Base-by-base conservation (phyloP, 2,329 filamentous ascomycete genomes). In the Diaporthe vaccinii region DNA sequence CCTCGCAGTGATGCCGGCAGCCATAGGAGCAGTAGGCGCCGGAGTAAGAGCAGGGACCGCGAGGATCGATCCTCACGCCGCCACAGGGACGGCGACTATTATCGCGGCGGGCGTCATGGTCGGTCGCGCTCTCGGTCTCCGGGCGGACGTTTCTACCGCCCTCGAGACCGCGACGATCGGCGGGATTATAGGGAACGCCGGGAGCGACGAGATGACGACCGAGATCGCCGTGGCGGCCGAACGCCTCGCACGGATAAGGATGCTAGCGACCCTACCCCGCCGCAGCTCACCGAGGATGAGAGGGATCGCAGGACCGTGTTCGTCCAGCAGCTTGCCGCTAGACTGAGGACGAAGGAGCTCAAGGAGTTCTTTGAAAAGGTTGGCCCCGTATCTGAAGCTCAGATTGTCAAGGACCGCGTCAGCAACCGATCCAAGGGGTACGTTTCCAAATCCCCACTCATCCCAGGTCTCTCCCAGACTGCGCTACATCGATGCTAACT, bases 371-470 rank as follows among this genome's bases (percentile, higher is more conserved):
- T 99, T 82, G 95, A 98, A 84, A 96, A 96, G 85, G 94, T 97
- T 80, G 97, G 97, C 78, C 93, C 94, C 53, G 97, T 99, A 73
- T 97, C 97, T 80, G 97, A 98, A 84, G 97, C 97, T 69, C 97
- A 98, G 87, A 99, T 99, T 81, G 97, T 99, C 72, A 98, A 98
- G 86, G 97, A 99, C 81, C 92, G 97, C 77, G 96, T 99, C 78
- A 98, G 95, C 86, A 95, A 95, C 80, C 94, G 97, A 86, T 98
- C 96, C 77, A 99, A 99, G 89, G 97, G 97, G 96, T 98, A 89
- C 82, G 93, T 51, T n/a, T 20, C 31, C 31, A 36, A 7, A 25
- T 14, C 10, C 17, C 8, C 28, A 31, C 9, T 59, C 57, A 31
- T 58, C 22, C 5, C 74, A 51, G 10, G 4, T n/a, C 28, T 44